Percentiles rank a stretch among this genome's conserved stretches.
Evolutionary conservation across 1,139 yeast species (phyloP).

Genomic region (Yamadazyma mexicana): DNA sequence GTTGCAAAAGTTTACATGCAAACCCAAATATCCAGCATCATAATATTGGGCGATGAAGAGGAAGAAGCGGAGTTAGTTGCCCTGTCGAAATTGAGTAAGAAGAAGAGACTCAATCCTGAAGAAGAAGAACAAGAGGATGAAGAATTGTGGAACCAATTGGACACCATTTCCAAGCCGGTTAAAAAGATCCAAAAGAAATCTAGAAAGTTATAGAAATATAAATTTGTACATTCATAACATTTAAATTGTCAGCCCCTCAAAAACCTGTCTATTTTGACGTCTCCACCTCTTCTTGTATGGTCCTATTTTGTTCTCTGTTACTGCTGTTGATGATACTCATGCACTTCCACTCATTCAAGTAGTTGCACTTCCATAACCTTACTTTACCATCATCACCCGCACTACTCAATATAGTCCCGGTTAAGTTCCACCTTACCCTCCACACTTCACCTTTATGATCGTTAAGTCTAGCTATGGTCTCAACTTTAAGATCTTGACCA

Average conservation of each 20-base stretch:
- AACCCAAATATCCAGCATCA: slow-evolving; percentile 62
- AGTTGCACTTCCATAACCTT: slow-evolving; percentile 87
- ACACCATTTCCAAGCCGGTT: slow-evolving; percentile 14
- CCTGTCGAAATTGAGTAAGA: slow-evolving; percentile 20
- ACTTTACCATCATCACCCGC: slow-evolving; percentile 96
- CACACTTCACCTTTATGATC: slow-evolving; percentile 92
- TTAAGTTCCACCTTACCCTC: slow-evolving; percentile 92
- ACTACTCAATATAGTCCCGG: slow-evolving; percentile 89
- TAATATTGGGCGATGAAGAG: slow-evolving; percentile 51
- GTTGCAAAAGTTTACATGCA: slow-evolving; percentile 76
- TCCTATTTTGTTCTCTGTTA: slow-evolving; percentile 26
- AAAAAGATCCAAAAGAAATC: slow-evolving; percentile 15
- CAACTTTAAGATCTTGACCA: slow-evolving; percentile 35
- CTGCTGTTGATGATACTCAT: slow-evolving; percentile 85
- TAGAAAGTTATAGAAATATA: background rate
- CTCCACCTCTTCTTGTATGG: slow-evolving; percentile 20
- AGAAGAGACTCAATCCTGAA: slow-evolving; percentile 18
- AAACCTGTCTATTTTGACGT: slow-evolving; percentile 4
- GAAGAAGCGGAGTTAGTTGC: slow-evolving; percentile 18
- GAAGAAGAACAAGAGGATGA: slow-evolving; percentile 28
- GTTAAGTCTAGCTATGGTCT: slow-evolving; percentile 42
- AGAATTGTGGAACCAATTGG: slow-evolving; percentile 39
- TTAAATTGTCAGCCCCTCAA: background rate
- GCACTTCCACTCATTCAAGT: slow-evolving; percentile 85
- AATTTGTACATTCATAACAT: background rate